These are phyloP conservation scores for Mucuna pruriens DNA, from an alignment of 306 rosid genomes.

Conservation along the genomic window DNA sequence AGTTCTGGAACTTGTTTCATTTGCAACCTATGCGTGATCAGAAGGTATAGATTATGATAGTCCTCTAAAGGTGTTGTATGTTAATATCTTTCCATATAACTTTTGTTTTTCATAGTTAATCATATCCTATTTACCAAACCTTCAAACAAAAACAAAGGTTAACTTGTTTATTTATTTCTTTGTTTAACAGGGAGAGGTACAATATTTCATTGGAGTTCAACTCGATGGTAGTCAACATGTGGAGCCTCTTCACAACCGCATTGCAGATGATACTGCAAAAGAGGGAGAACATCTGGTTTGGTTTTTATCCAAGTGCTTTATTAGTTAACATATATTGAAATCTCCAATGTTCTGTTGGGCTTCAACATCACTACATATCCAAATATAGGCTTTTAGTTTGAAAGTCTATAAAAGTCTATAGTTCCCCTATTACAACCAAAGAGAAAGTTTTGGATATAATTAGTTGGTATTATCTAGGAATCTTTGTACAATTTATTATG, in stretches of 20 bases:
- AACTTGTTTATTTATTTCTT: conserved; percentile 7
- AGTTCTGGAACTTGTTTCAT: conserved; percentile 98
- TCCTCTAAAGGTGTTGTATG: conserved; percentile 11
- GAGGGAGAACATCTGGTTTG: conserved; percentile 77
- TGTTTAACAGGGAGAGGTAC: conserved; percentile 87
- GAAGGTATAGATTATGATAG: conserved; percentile 56
- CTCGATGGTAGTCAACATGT: conserved; percentile 97
- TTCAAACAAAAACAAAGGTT: conserved; percentile 2
- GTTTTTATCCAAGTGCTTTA: conserved; percentile 35
- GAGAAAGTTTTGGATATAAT: conserved; percentile 14
- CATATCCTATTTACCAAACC: not conserved
- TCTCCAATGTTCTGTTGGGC: not conserved
- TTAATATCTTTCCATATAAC: not conserved
- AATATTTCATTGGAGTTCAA: conserved; percentile 95
- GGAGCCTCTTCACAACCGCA: conserved; percentile 82
- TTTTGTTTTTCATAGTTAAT: not conserved
- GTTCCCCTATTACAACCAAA: conserved; percentile 16
- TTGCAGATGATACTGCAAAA: conserved; percentile 66
- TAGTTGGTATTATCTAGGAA: not conserved
- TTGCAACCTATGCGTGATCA: conserved; percentile 99
- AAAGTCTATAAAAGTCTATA: not conserved
- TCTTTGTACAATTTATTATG: conserved; percentile 6
- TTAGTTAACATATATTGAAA: not conserved
- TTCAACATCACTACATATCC: conserved; percentile 17
- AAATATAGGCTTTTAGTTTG: conserved; percentile 15